A percentile compares a stretch with the other conserved stretches of the same genome.
Evolutionary conservation across 2,329 filamentous ascomycete species (phyloP).

Genomic region (Aspergillus felis): DNA sequence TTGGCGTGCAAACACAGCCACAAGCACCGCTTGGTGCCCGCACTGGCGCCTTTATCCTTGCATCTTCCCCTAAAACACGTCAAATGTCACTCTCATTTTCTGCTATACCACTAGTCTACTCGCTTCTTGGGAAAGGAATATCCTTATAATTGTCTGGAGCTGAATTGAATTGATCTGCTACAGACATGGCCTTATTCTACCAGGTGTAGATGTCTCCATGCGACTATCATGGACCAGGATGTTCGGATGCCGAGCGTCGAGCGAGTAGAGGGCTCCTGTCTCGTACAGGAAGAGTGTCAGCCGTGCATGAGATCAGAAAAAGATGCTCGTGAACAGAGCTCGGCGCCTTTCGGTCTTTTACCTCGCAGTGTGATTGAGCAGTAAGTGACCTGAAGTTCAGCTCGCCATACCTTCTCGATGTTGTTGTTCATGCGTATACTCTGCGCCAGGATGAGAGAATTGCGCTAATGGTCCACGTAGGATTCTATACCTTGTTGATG

Average conservation of each 20-base stretch:
- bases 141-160: neutral
- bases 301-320: slow-evolving; percentile 1
- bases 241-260: slow-evolving; percentile 15
- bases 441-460: neutral
- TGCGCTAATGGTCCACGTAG: slow-evolving; percentile 29
- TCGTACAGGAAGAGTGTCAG: slow-evolving; percentile 7
- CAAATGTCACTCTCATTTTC: neutral
- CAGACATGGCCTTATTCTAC: slow-evolving; percentile 9
- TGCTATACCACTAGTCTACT: neutral
- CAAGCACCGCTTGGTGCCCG: neutral
- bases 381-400: slow-evolving; percentile 17
- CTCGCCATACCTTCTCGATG: slow-evolving; percentile 2
- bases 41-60: neutral
- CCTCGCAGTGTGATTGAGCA: slow-evolving; percentile 26
- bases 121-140: neutral
- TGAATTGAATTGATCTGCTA: slow-evolving; percentile 13
- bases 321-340: slow-evolving; percentile 6
- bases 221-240: slow-evolving; percentile 22
- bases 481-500: slow-evolving; percentile 45
- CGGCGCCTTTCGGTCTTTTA: slow-evolving; percentile 20
- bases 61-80: neutral
- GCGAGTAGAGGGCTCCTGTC: slow-evolving; percentile 10
- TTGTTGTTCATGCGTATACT: neutral
- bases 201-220: slow-evolving; percentile 15
- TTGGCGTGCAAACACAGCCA: neutral